phyloP scores from a whole-genome alignment of 805 yeast genomes.

The Ogataea nonfermentans region DNA sequence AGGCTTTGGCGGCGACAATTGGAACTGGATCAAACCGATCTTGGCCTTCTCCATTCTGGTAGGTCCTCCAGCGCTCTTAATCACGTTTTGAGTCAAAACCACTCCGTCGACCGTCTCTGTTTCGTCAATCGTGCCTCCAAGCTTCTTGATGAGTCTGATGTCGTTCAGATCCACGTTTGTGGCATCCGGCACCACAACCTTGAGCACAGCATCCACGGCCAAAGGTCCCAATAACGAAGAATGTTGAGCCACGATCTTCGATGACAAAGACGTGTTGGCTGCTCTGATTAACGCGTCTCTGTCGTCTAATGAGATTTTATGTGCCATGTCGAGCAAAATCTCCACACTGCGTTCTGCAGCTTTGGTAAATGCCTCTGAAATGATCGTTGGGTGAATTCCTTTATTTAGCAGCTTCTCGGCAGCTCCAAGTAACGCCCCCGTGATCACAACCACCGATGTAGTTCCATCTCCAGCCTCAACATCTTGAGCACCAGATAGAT shows the following conservation, averaged over 20 bases:
- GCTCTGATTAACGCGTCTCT: constrained; percentile 84
- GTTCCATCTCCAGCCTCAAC: constrained; percentile 99
- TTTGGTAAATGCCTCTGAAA: constrained; percentile 88
- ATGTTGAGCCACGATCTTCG: constrained; percentile 94
- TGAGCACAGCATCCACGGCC: constrained; percentile 90
- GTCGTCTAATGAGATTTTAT: constrained; percentile 73
- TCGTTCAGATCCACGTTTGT: constrained; percentile 82
- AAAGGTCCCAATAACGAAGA: constrained; percentile 84
- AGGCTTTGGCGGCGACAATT: constrained; percentile 94
- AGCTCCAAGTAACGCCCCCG: constrained; percentile 93
- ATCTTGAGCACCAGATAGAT: constrained; percentile 96
- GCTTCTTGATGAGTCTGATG: constrained; percentile 86
- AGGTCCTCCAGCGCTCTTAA: constrained; percentile 94
- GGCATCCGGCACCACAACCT: constrained; percentile 47
- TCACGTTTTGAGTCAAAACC: constrained; percentile 85
- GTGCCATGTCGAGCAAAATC: constrained; percentile 80
- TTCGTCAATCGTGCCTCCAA: constrained; percentile 97
- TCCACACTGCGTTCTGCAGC: constrained; percentile 85
- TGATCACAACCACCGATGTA: constrained; percentile 91
- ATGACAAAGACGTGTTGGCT: constrained; percentile 89
- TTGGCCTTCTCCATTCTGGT: constrained; percentile 90
- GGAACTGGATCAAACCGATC: constrained; percentile 89
- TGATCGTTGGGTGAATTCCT: constrained; percentile 94
- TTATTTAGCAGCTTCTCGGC: constrained; percentile 86
- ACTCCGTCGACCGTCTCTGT: constrained; percentile 92